Base-by-base conservation (phyloP, 1,284 basidiomycete species). In the Ceratobasidium theobromae region DNA sequence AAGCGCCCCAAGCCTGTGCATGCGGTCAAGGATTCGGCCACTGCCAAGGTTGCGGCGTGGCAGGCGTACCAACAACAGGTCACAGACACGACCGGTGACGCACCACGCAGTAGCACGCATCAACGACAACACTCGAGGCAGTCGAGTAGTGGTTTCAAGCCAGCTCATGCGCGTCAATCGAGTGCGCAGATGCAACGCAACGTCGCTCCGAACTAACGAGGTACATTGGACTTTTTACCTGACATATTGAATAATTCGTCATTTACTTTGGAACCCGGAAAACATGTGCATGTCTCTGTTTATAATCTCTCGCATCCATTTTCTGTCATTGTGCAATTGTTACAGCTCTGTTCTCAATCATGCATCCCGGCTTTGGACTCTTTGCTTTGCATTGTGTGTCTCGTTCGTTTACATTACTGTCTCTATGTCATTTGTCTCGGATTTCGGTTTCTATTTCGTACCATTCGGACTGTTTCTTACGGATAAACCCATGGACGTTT, bases 21-120 rank as follows among this genome's bases (percentile, higher is more conserved):
- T 27, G n/a, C 41, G n/a, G n/a, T 8, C 1, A 12, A 28, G 8
- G 57, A 60, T 18, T 60, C 57, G 30, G 57, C 57, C 28, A 45
- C 46, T 3, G 75, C 89, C 79, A 89, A 90, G 74, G 89, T 91
- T 35, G 87, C 90, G 74, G 89, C 90, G 72, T 91, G 89, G 89
- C 86, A 89, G 74, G 82, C 82, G 69, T 81, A 85, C 72, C 89
- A 90, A 73, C 79, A 84, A 65, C 82, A 84, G 52, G 76, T 76
- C 41, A 80, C 80, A n/a, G 25, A 38, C 6, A 53, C 35, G n/a
- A 32, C 9, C 27, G 27, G 25, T 23, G 27, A 28, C 5, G 5
- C 23, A 3, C 16, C 40, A n/a, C 6, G 43, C 25, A 49, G 33
- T 23, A 52, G 35, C n/a, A 27, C 46, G 9, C 32, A 48, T 1